Base-by-base conservation (phyloP, 345 rosid genomes). In the Psidium guajava region DNA sequence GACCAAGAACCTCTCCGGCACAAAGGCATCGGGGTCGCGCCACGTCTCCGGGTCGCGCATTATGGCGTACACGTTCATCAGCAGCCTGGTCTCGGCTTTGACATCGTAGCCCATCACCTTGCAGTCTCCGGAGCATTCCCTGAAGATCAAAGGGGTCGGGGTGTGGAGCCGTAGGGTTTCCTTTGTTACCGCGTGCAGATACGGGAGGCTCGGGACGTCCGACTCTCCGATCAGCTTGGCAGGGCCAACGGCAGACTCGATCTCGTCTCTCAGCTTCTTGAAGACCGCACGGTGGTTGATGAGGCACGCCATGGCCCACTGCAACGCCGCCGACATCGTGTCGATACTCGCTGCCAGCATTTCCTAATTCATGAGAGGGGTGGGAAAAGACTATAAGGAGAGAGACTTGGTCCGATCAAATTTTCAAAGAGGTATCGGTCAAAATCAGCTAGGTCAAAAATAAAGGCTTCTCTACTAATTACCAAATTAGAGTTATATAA, bases 271-370 rank as follows among this genome's bases (percentile, higher is more conserved):
- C 11, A 90, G 89, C 81, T 87, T 93, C 52, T 84, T 44, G 84
- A 90, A 90, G 32, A 85, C 83, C 8, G 40, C 40, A 7, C 91
- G 92, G 25, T 84, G 52, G 89, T 90, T 93, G 69, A 91, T 88
- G 82, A 93, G 92, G 87, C 91, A 88, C 13, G 82, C 91, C 90
- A 93, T 93, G 25, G 92, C 91, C 93, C 93, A 91, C n/a, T 90
- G 93, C 90, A 90, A 89, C 8, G 90, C 93, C 6, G 90, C 36
- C 49, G 93, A 86, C 24, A 92, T 82, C 40, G 95, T 90, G 85
- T 91, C 93, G 0, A 91, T 93, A 13, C 93, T 92, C 8, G 92
- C 93, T 84, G 84, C 73, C 84, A 92, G 90, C 53, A 92, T 80
- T 50, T 90, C 92, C 91, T 90, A 83, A 27, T 20, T 32, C 47